A percentile compares a stretch with the other conserved stretches of the same genome.
Evolutionary conservation across 768 basidiomycete genomes (phyloP).

Genomic region (Mycena crocata): DNA sequence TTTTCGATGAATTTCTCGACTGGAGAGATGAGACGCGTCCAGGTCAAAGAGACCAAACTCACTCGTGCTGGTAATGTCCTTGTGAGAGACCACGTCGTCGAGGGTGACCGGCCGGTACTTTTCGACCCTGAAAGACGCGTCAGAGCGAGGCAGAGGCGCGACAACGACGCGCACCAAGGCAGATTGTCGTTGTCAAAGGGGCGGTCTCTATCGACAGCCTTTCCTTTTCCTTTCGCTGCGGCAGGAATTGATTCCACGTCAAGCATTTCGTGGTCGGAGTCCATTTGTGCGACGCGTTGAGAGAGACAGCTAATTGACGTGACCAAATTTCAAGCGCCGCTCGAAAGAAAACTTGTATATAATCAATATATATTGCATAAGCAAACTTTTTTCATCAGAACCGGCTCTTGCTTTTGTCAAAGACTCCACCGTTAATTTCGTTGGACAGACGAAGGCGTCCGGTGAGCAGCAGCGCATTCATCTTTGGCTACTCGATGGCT

Average conservation of each 20-base stretch:
- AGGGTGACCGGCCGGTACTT: conserved; percentile 94
- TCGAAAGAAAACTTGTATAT: too few relatives aligned
- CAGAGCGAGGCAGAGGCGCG: conserved; percentile 13
- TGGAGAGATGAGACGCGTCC: conserved; percentile 46
- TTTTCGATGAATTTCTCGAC: conserved; percentile 98
- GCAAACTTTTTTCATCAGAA: conserved; percentile 40
- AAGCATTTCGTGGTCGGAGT: conserved; percentile 69
- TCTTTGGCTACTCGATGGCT: too few relatives aligned
- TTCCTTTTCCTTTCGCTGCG: conserved; percentile 78
- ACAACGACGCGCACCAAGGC: conserved; percentile 75
- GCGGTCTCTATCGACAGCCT: conserved; percentile 57
- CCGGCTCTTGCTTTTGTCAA: conserved; percentile 84
- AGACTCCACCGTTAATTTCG: conserved; percentile 92
- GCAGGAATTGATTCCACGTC: conserved; percentile 55
- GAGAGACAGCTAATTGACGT: conserved; percentile 25
- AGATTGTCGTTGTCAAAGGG: conserved; percentile 72
- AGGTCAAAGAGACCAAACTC: conserved; percentile 41
- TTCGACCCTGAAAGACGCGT: conserved; percentile 82
- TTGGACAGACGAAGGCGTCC: conserved; percentile 91
- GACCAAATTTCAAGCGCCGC: too few relatives aligned
- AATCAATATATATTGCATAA: too few relatives aligned
- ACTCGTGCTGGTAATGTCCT: conserved; percentile 96
- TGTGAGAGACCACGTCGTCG: conserved; percentile 96
- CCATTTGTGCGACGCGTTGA: conserved; percentile 55
- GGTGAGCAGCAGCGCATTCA: conserved; percentile 91